Evolutionary conservation across 1,139 yeast species (phyloP), one percentile per base, ranked within the genome.

Genomic region (Geotrichum reessii): DNA sequence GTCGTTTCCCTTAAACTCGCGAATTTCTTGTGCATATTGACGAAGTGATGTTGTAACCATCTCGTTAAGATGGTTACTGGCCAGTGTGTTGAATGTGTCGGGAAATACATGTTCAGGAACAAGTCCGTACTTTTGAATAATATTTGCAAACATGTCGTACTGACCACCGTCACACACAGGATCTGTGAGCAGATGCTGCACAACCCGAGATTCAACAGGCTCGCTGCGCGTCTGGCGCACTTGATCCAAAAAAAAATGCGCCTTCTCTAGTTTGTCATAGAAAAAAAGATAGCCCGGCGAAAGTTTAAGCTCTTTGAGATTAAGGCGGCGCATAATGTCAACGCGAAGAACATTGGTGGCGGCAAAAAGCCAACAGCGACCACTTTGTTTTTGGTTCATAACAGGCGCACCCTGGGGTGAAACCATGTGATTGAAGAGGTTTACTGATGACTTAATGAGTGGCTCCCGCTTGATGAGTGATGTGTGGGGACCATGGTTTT

Each of bases 301-400:
- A 52, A 89, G 71, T 73, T 87, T 91, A 70, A 88, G 83, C 56
- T 84, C 85, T 65, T 84, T 81, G 67, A 89, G 47, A 12, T 85
- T 82, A 71, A 84, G 80, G 69, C 80, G 80, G 65, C 79, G 76
- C 71, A 85, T 83, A 52, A 86, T 81, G 56, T 78, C 79, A 54
- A 85, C 71, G 66, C 96, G 78, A 66, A 87, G 74, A 56, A 86
- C 80, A 66, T 88, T 88, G 58, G 87, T 82, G 1, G 92, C 81
- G 9, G 96, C 95, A 72, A 88, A 88, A 64, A 88, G 78, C 96
- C 96, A 88, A 72, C 96, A 88, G 66, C 95, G 76, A 44, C 95
- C 96, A n/a, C 89, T 82, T 46, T 81, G 71, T 67, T 81, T 81
- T 72, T 88, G 96, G 73, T 86, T 84, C 67, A 88, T 85, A 56